Base-by-base conservation (phyloP, 306 rosid genomes). In the barrel medic (Medicago truncatula) region DNA sequence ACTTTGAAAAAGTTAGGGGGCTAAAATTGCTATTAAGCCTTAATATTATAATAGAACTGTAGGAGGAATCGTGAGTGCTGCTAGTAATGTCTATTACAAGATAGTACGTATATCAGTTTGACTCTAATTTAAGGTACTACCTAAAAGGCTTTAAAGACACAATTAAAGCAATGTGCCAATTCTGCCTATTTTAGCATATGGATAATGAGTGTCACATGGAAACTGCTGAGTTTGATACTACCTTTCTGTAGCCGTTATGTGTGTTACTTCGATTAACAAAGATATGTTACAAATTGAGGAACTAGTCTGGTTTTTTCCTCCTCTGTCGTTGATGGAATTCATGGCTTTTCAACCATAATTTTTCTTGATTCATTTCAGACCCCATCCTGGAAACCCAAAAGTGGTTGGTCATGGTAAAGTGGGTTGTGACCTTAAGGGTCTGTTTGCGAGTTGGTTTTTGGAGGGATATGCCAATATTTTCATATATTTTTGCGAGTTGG, bases 161-260 rank as follows among this genome's bases (percentile, higher is more conserved):
- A 56, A 67, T 46, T 47, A 25, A 67, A 73, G 49, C 38, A 69
- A 59, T 67, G 20, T 71, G 43, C 17, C 36, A 0, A 36, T 70
- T 74, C 28, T 46, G 43, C 44, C 11, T 79, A 16, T 50, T 75
- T 71, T 25, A 70, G 78, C 41, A 64, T 62, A 58, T 60, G 76
- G 59, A 70, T 63, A 72, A 4, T 47, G 31, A 47, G 7, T 34
- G 67, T 66, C 54, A 23, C 14, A 9, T 40, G 69, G 73, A 52
- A 75, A 44, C 62, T 40, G 6, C 76, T 58, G 71, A 58, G 49
- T 21, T 69, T 49, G 52, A 68, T 68, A 59, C n/a, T 40, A 40
- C 53, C 46, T 46, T 20, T 80, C 18, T 73, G 44, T 43, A n/a
- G 50, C 58, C 34, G 18, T 80, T 74, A 10, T 46, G 14, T 39